Conservation (phyloP, 108 stramenopile genomes). For the Parmales sp. region DNA sequence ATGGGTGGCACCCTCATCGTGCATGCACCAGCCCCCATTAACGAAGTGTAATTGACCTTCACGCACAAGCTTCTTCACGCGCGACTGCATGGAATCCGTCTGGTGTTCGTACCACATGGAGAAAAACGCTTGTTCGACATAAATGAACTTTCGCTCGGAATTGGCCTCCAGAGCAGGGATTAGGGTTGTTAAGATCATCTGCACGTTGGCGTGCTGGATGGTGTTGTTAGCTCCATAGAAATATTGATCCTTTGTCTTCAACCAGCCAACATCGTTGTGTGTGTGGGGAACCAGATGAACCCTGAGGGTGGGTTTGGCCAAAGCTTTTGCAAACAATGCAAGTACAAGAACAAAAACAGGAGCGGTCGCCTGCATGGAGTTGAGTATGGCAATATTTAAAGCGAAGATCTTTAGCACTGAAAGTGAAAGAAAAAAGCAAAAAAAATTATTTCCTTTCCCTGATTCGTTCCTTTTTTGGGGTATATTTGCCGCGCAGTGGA, state of each 20-base stretch:
- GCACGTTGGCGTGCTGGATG: constrained; percentile 69
- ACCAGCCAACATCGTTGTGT: constrained; percentile 86
- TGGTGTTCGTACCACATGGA: constrained; percentile 86
- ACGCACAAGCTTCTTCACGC: constrained; percentile 50
- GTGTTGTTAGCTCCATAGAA: constrained; percentile 65
- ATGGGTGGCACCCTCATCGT: constrained; percentile 88
- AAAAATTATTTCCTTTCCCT: no score
- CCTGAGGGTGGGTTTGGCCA: constrained; percentile 60
- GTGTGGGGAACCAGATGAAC: constrained; percentile 81
- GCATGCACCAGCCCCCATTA: constrained; percentile 98
- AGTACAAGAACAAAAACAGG: no score
- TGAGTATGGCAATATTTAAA: no score
- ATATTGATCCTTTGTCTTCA: constrained; percentile 94
- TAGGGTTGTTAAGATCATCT: constrained; percentile 65
- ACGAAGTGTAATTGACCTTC: constrained; percentile 67
- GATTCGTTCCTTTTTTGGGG: no score
- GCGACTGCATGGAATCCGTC: constrained; percentile 24
- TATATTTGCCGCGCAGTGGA: no score
- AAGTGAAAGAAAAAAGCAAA: no score
- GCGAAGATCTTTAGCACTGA: no score
- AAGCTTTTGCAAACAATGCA: no score
- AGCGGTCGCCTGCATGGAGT: no score
- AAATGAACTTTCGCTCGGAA: constrained; percentile 76
- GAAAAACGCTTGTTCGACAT: constrained; percentile 87
- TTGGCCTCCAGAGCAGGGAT: constrained; percentile 52